Conservation (phyloP, 164 flowering plant genomes). For the Liquidambar formosana region DNA sequence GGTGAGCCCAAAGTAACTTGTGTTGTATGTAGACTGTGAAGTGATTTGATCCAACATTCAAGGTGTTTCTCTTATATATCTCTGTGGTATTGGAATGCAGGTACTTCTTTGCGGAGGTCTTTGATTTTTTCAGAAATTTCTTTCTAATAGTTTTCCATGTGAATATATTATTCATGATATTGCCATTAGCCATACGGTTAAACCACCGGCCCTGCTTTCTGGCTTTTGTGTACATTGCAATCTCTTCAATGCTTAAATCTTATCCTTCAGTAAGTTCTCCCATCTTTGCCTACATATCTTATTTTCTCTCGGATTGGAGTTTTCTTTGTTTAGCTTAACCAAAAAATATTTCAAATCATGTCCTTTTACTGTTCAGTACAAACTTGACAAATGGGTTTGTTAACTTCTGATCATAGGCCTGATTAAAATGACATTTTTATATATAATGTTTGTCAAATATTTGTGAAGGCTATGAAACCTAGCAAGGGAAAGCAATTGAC, state of each 20-base stretch:
- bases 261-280: constrained; percentile 83
- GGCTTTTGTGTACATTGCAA: constrained; percentile 80
- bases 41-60: background rate
- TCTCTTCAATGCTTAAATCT: constrained; percentile 90
- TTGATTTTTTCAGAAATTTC: constrained; percentile 84
- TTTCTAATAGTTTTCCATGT: constrained; percentile 84
- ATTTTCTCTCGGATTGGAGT: background rate
- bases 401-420: background rate
- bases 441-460: too few species aligned
- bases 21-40: constrained; percentile 1
- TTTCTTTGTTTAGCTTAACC: background rate
- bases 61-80: background rate
- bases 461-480: too few species aligned
- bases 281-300: constrained; percentile 1
- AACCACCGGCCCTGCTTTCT: constrained; percentile 90
- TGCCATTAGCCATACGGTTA: constrained; percentile 86
- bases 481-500: too few species aligned
- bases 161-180: constrained; percentile 84
- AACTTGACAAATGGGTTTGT: too few species aligned
- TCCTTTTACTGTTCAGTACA: too few species aligned
- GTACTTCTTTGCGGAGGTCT: constrained; percentile 99
- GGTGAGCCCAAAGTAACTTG: constrained; percentile 49
- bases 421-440: background rate
- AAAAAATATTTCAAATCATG: too few species aligned
- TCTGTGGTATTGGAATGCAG: constrained; percentile 41